A percentile compares a stretch with the other conserved stretches of the same genome.
Conservation (phyloP, 208 protist species). For the Cochliopodium minus region DNA sequence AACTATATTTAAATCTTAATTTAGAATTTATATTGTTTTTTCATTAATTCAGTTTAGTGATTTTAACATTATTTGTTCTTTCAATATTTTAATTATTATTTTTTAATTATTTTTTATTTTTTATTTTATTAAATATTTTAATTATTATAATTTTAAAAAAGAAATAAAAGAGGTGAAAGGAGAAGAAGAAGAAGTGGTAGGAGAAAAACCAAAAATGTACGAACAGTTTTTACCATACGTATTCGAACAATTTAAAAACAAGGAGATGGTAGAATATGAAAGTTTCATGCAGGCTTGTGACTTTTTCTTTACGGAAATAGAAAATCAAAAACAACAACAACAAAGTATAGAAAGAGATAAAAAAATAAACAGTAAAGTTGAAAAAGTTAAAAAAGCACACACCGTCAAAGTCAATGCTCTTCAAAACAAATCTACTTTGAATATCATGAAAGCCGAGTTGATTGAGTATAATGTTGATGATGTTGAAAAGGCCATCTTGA, state of each 20-base stretch:
- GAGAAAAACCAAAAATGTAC: conserved; percentile 31
- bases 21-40: no score
- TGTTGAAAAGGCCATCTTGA: conserved; percentile 61
- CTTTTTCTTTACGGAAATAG: conserved; percentile 67
- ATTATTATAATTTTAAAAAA: no score
- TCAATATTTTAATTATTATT: no score
- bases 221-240: conserved; percentile 68
- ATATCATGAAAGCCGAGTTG: conserved; percentile 47
- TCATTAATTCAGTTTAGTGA: no score
- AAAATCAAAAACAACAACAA: conserved; percentile 55
- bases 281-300: conserved; percentile 74
- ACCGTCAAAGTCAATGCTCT: conserved; percentile 53
- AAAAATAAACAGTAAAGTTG: conserved; percentile 54
- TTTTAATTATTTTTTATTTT: no score
- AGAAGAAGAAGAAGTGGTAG: not conserved
- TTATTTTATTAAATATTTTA: no score
- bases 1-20: no score
- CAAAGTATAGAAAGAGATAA: conserved; percentile 53
- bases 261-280: conserved; percentile 20
- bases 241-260: conserved; percentile 46
- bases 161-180: not conserved
- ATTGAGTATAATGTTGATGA: conserved; percentile 57
- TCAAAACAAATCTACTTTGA: conserved; percentile 36
- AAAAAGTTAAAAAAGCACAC: conserved; percentile 64
- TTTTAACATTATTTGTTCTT: no score